phyloP scores from a whole-genome alignment of 2,329 filamentous ascomycete genomes.

The Fusarium chlamydosporum region DNA sequence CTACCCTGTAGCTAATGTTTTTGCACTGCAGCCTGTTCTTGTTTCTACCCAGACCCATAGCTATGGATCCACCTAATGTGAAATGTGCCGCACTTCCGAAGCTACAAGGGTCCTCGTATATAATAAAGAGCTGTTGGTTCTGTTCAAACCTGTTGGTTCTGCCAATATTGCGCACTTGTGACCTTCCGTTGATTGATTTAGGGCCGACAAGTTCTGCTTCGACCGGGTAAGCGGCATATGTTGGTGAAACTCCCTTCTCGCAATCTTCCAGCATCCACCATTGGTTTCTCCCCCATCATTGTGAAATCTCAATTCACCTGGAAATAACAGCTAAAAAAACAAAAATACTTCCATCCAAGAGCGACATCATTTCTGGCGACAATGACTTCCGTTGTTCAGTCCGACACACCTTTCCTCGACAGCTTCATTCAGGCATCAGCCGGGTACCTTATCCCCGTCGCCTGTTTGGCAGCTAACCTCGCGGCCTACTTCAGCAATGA shows the following conservation, averaged over 20 bases:
- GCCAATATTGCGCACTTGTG: not conserved
- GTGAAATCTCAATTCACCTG: not conserved
- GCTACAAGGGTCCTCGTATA: not conserved
- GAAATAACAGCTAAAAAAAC: not conserved
- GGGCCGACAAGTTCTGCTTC: not conserved
- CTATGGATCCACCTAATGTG: not conserved
- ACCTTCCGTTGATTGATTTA: not conserved
- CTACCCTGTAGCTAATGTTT: no score
- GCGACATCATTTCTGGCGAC: not conserved
- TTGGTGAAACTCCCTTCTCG: not conserved
- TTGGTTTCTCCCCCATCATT: not conserved
- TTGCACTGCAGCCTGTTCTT: no score
- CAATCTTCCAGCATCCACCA: not conserved
- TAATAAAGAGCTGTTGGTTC: not conserved
- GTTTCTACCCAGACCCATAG: no score
- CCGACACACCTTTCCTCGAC: not conserved
- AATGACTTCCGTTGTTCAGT: not conserved
- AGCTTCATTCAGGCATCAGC: not conserved
- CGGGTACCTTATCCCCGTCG: not conserved
- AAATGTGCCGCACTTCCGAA: not conserved
- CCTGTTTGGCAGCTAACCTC: not conserved
- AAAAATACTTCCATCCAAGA: not conserved
- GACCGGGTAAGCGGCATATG: not conserved
- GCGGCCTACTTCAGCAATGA: not conserved
- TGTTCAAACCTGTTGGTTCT: not conserved